phyloP scores from a whole-genome alignment of 2,329 filamentous ascomycete species.

The Botrytis medusae region DNA sequence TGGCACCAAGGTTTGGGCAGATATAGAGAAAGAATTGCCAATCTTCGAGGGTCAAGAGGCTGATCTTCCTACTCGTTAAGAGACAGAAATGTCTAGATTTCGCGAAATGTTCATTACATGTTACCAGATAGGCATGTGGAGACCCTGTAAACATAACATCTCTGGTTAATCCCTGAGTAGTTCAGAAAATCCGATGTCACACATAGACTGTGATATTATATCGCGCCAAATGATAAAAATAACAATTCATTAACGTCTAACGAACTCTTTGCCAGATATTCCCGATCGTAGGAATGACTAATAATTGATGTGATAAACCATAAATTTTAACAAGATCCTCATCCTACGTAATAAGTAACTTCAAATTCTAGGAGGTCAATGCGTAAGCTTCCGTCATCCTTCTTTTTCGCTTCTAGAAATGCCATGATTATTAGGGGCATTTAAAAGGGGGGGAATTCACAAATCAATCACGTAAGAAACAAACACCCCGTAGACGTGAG shows the following conservation, averaged over 20 bases:
- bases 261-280: too few species aligned
- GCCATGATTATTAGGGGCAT: not conserved
- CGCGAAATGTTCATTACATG: not conserved
- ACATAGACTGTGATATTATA: not conserved
- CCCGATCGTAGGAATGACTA: not conserved
- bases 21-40: constrained; percentile 76
- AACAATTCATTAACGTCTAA: not conserved
- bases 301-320: not conserved
- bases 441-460: not conserved
- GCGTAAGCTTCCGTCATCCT: not conserved
- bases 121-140: constrained; percentile 8
- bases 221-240: not conserved
- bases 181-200: not conserved
- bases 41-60: constrained; percentile 77
- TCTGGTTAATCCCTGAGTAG: constrained; percentile 7
- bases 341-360: not conserved
- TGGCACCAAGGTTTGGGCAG: constrained; percentile 58
- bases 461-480: not conserved
- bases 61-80: constrained; percentile 31
- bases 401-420: constrained; percentile 8
- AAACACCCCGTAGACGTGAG: not conserved
- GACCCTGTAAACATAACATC: not conserved
- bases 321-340: not conserved
- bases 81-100: not conserved
- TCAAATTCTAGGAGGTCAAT: not conserved